These are phyloP conservation scores for Termitomyces sp. DNA, from an alignment of 768 basidiomycete genomes.

Conservation along the genomic window DNA sequence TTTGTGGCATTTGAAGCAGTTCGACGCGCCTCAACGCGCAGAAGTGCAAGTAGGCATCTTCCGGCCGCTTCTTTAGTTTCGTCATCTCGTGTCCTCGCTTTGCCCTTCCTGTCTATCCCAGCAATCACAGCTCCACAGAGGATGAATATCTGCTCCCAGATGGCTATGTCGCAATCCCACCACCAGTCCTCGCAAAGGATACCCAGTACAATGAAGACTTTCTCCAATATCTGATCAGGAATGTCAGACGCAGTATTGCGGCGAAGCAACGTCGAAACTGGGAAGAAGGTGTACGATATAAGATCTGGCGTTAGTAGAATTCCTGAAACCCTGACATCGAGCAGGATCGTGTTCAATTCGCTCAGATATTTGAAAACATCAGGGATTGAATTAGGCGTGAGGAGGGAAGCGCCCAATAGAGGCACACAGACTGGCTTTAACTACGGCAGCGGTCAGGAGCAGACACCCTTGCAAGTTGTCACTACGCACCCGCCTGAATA, in stretches of 20 bases:
- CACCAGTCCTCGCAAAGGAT: conserved; percentile 73
- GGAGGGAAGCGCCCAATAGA: conserved; percentile 62
- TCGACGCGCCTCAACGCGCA: conserved; percentile 44
- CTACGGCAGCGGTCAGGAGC: conserved; percentile 21
- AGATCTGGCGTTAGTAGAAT: conserved; percentile 47
- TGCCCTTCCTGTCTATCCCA: conserved; percentile 62
- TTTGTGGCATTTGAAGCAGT: conserved; percentile 27
- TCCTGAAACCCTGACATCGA: conserved; percentile 32
- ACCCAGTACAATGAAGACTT: conserved; percentile 52
- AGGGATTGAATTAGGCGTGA: conserved; percentile 51
- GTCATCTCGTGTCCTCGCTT: conserved; percentile 64
- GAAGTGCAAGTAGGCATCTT: conserved; percentile 55
- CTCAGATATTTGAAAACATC: conserved; percentile 46
- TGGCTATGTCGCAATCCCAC: conserved; percentile 67
- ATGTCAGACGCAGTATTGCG: conserved; percentile 65
- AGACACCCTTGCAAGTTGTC: not conserved
- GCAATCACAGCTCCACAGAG: conserved; percentile 62
- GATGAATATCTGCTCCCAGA: conserved; percentile 87
- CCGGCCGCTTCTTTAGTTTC: conserved; percentile 79
- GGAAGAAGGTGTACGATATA: conserved; percentile 83
- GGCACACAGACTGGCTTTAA: conserved; percentile 78
- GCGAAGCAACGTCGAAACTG: conserved; percentile 78
- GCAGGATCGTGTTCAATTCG: conserved; percentile 44
- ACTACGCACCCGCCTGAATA: conserved; percentile 34
- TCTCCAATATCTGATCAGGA: conserved; percentile 78